phyloP scores from a whole-genome alignment of 371 early-diverging fungal genomes.

The Apophysomyces elegans region DNA sequence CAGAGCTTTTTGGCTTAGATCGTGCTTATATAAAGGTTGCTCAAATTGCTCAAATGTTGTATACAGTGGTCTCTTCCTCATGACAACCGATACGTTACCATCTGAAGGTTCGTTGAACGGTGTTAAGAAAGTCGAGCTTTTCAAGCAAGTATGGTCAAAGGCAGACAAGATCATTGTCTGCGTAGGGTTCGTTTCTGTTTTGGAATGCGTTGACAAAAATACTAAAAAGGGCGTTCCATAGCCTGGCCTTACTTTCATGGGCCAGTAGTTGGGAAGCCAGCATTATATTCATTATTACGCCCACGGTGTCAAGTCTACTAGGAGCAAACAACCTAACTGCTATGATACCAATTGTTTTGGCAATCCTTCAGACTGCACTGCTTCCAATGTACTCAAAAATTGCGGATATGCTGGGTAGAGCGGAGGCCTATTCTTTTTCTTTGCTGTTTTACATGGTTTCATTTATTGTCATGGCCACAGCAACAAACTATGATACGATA shows the following conservation, averaged over 20 bases:
- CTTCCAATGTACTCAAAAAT: conserved; percentile 36
- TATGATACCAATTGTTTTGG: conserved; percentile 17
- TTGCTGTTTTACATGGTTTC: conserved; percentile 26
- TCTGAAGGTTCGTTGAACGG: not conserved
- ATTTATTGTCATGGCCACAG: conserved; percentile 25
- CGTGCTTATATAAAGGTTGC: no score
- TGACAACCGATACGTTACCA: not conserved
- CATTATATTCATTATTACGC: conserved; percentile 12
- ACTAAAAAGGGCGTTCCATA: not conserved
- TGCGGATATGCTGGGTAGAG: conserved; percentile 32
- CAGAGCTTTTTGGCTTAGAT: no score
- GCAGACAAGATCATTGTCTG: conserved; percentile 4
- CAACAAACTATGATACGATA: conserved; percentile 25
- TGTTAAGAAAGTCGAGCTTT: conserved; percentile 2
- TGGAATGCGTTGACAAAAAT: not conserved
- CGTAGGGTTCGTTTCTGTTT: not conserved
- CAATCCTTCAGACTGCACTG: conserved; percentile 28
- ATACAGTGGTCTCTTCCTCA: not conserved
- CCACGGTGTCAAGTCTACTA: conserved; percentile 13
- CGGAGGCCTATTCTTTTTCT: conserved; percentile 23
- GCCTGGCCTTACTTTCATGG: conserved; percentile 32
- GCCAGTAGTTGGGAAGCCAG: conserved; percentile 26
- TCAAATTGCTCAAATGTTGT: no score
- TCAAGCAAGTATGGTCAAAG: not conserved
- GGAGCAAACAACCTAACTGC: conserved; percentile 20